phyloP scores from a whole-genome alignment of 768 basidiomycete genomes.

The Mycena rebaudengoi region DNA sequence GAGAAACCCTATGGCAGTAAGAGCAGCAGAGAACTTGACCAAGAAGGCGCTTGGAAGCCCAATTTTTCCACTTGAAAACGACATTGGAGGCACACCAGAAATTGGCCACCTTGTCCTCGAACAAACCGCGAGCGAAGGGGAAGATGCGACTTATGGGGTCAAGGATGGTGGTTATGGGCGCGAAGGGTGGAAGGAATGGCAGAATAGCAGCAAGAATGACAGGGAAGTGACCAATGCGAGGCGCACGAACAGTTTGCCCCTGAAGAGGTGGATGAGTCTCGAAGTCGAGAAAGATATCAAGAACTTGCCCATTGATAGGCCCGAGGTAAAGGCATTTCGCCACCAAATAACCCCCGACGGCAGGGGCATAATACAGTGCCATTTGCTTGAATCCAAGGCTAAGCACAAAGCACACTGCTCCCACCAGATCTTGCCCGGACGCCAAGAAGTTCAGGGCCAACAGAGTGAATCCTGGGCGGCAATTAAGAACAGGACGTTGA shows the following conservation, averaged over 20 bases:
- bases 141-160: constrained; percentile 85
- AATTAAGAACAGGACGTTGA: neutral
- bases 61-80: constrained; percentile 82
- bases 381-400: constrained; percentile 95
- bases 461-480: constrained; percentile 68
- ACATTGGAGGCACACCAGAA: constrained; percentile 97
- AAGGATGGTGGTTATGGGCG: constrained; percentile 56
- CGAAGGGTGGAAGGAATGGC: constrained; percentile 81
- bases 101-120: constrained; percentile 97
- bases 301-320: constrained; percentile 68
- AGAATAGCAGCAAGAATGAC: constrained; percentile 77
- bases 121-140: constrained; percentile 89
- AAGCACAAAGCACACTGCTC: constrained; percentile 82
- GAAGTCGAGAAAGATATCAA: neutral
- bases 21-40: constrained; percentile 67
- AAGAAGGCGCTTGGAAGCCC: constrained; percentile 57
- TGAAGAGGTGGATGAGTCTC: constrained; percentile 22
- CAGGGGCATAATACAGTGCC: constrained; percentile 94
- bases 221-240: constrained; percentile 68
- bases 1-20: constrained; percentile 78
- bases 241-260: constrained; percentile 66
- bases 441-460: constrained; percentile 77
- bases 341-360: constrained; percentile 88
- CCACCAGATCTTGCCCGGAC: constrained; percentile 72
- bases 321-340: constrained; percentile 91